phyloP scores from a whole-genome alignment of 2,329 filamentous ascomycete genomes.

The Trichoderma atrobrunneum region DNA sequence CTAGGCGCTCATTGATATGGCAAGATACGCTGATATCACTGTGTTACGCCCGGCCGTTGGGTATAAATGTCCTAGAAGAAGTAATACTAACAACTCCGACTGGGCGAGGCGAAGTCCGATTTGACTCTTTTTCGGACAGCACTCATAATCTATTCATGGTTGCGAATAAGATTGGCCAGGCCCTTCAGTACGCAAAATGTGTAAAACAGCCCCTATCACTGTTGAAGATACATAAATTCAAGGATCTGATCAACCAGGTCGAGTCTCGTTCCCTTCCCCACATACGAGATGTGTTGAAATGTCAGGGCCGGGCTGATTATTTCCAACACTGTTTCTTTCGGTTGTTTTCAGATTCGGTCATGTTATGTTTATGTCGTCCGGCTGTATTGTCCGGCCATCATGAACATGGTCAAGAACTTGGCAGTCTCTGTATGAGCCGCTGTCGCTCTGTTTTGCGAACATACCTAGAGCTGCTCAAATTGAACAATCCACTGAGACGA shows the following conservation, averaged over 20 bases:
- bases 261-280: neutral
- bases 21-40: neutral
- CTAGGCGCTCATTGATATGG: neutral
- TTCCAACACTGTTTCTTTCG: neutral
- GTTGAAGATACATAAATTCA: neutral
- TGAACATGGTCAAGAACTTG: neutral
- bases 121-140: neutral
- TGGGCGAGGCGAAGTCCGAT: neutral
- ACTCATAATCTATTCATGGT: neutral
- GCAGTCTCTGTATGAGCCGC: neutral
- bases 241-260: neutral
- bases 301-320: neutral
- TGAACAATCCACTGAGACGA: neutral
- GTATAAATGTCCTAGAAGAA: neutral
- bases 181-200: neutral
- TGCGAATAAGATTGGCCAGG: neutral
- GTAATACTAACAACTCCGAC: neutral
- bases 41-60: neutral
- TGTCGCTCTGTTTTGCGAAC: neutral
- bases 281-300: neutral
- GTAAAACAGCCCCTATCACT: neutral
- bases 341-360: neutral
- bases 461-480: neutral
- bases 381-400: neutral
- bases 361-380: neutral